A percentile compares a stretch with the other conserved stretches of the same genome.
Evolutionary conservation across 1,139 yeast species (phyloP).

Genomic region (Diutina mesorugosa): DNA sequence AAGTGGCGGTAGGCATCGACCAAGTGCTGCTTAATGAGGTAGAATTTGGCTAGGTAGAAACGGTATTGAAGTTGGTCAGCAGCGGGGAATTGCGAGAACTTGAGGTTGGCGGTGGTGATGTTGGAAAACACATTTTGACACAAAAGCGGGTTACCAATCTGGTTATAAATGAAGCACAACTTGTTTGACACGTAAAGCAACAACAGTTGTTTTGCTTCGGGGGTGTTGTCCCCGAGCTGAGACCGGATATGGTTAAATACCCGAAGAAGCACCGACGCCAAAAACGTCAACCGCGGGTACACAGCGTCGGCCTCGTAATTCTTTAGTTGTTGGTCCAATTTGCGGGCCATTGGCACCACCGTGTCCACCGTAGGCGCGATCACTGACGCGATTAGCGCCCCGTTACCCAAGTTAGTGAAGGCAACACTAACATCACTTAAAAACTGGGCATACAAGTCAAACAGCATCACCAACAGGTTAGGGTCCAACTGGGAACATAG

Average conservation of each 20-base stretch:
- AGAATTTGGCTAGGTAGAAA: constrained; percentile 54
- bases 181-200: constrained; percentile 43
- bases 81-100: constrained; percentile 29
- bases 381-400: constrained; percentile 32
- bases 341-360: constrained; percentile 33
- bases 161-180: constrained; percentile 52
- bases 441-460: constrained; percentile 43
- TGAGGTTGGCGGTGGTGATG: constrained; percentile 46
- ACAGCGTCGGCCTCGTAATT: constrained; percentile 26
- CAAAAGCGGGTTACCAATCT: constrained; percentile 47
- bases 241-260: constrained; percentile 53
- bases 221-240: constrained; percentile 28
- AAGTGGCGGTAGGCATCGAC: constrained; percentile 45
- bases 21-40: constrained; percentile 47
- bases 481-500: constrained; percentile 49
- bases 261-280: constrained; percentile 46
- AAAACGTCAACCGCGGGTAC: constrained; percentile 36
- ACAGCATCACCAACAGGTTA: constrained; percentile 39
- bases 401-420: constrained; percentile 39
- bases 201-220: constrained; percentile 30
- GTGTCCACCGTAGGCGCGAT: constrained; percentile 27
- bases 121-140: constrained; percentile 70
- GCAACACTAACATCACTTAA: constrained; percentile 46
- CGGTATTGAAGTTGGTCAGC: constrained; percentile 54
- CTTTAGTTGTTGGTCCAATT: constrained; percentile 27